Percentiles rank a stretch among this genome's conserved stretches.
Evolutionary conservation across 345 rosid genomes (phyloP).

Genomic region (Viola odorata): DNA sequence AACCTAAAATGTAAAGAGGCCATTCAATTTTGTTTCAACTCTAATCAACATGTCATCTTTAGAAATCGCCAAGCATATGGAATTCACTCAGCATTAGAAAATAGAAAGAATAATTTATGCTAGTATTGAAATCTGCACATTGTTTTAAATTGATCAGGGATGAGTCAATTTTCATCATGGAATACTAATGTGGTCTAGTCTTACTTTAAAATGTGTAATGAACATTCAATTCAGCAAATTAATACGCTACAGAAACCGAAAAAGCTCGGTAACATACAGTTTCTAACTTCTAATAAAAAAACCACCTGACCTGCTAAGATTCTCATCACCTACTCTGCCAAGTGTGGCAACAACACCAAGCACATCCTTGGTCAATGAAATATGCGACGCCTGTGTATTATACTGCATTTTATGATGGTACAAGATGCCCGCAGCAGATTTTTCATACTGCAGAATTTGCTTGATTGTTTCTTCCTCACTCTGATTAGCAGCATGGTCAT

Average conservation of each 20-base stretch:
- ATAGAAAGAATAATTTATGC: too few relatives aligned
- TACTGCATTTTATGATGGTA: conserved; percentile 41
- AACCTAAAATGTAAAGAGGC: too few relatives aligned
- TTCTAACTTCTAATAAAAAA: conserved; percentile 7
- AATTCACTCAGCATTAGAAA: neutral
- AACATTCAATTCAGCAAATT: too few relatives aligned
- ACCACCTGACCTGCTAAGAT: conserved; percentile 64
- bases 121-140: too few relatives aligned
- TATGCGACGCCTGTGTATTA: conserved; percentile 37
- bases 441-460: conserved; percentile 49
- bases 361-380: conserved; percentile 44
- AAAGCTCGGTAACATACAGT: too few relatives aligned
- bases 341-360: conserved; percentile 79
- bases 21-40: neutral
- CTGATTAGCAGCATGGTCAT: conserved; percentile 30
- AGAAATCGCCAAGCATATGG: neutral
- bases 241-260: too few relatives aligned
- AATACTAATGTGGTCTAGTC: too few relatives aligned
- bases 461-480: conserved; percentile 50
- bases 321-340: conserved; percentile 69
- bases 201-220: too few relatives aligned
- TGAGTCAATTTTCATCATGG: too few relatives aligned
- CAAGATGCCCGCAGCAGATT: conserved; percentile 76
- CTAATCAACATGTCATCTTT: too few relatives aligned
- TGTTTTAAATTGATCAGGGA: too few relatives aligned